A percentile compares a stretch with the other conserved stretches of the same genome.
These are phyloP conservation scores for Alternaria hordeiaustralica DNA, from an alignment of 2,329 filamentous ascomycete species.

Conservation along the genomic window DNA sequence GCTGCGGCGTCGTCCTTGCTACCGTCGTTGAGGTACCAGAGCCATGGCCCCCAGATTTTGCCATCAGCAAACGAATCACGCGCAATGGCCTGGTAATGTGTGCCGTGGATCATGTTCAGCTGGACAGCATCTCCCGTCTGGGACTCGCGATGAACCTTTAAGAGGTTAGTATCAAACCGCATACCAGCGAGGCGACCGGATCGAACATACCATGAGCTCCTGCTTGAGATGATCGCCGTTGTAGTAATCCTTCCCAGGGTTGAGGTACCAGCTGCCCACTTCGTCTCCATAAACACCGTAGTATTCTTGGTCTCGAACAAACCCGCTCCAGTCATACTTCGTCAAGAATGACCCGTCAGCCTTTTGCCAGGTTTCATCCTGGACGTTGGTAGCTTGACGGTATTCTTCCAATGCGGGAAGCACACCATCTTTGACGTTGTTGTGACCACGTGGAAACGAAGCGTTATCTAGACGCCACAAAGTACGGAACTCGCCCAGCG, in stretches of 20 bases:
- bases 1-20: conserved; percentile 52
- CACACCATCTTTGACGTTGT: conserved; percentile 54
- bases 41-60: conserved; percentile 49
- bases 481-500: conserved; percentile 59
- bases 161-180: not conserved
- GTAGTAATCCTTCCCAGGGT: conserved; percentile 59
- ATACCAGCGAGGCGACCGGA: not conserved
- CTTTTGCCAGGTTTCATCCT: conserved; percentile 62
- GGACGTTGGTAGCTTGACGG: conserved; percentile 55
- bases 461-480: conserved; percentile 59
- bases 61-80: conserved; percentile 44
- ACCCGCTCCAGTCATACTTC: conserved; percentile 59
- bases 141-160: conserved; percentile 57
- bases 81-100: conserved; percentile 45
- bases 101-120: conserved; percentile 63
- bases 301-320: conserved; percentile 51
- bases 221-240: conserved; percentile 62
- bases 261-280: conserved; percentile 61
- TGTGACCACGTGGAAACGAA: conserved; percentile 57
- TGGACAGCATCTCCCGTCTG: conserved; percentile 59
- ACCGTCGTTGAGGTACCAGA: conserved; percentile 57
- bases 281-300: conserved; percentile 59
- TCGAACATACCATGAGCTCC: conserved; percentile 53
- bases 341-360: conserved; percentile 58
- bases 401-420: conserved; percentile 56